Base-by-base conservation (phyloP, 768 basidiomycete species). In the Mycena alexandri region DNA sequence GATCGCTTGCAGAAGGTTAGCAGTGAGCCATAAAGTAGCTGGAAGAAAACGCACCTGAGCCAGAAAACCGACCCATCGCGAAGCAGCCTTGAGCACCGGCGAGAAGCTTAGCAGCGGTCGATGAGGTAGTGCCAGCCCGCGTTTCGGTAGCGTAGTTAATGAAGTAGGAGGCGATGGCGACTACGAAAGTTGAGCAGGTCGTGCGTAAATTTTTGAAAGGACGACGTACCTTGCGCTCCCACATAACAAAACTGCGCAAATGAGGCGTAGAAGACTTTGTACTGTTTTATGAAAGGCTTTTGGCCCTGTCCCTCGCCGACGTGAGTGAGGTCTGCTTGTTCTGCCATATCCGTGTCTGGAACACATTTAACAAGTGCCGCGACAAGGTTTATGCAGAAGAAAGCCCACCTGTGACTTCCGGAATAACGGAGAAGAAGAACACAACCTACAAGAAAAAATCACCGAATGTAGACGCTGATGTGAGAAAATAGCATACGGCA, bases 81-180 rank as follows among this genome's bases (percentile, higher is more conserved):
- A 79, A 79, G 48, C 75, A 76, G 14, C 78, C 79, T 60, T 79
- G 79, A 8, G 77, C 78, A 10, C 75, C 74, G 4, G 79, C 78
- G 14, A 79, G 73, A 29, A 79, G 75, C 46, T 76, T 77, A 19
- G 79, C 76, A 12, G 77, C 79, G 0, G 72, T 58, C 16, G 78
- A 59, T 16, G 75, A 63, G 21, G 63, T 67, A 0, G 78, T 77
- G n/a, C 70, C 47, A 2, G 65, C 62, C 36, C 79, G 69, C 13
- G 73, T 74, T 66, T 79, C 79, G 5, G 75, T 76, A 9, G 74
- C 71, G 51, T 79, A 79, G 69, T 79, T 79, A 64, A 79, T 78
- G 61, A 79, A 79, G 38, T 79, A 79, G 9, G 72, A 73, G 3
- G 78, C 78, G 44, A 78, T 76, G 0, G 78, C 77, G 14, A 79